phyloP scores from a whole-genome alignment of 2,329 filamentous ascomycete genomes.

The Scedosporium boydii region DNA sequence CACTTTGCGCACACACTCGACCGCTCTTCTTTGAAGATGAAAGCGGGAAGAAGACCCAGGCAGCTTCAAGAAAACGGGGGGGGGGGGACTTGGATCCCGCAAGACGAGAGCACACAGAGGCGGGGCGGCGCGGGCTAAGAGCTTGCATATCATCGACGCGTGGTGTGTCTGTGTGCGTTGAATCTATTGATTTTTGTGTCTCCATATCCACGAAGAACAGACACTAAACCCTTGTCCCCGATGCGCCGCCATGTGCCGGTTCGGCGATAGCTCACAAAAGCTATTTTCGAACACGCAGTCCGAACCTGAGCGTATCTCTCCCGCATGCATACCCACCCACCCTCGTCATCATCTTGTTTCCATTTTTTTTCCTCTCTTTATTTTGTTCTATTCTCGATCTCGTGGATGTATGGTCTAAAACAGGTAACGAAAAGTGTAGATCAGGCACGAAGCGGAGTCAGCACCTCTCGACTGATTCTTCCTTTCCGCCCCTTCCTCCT shows the following conservation, averaged over 20 bases:
- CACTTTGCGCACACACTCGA: neutral
- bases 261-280: too few relatives aligned
- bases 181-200: slow-evolving; percentile 5
- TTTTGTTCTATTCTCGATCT: neutral
- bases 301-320: neutral
- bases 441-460: neutral
- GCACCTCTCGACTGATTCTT: neutral
- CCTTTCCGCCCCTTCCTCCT: neutral
- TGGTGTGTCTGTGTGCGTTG: neutral
- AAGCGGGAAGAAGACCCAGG: neutral
- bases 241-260: too few relatives aligned
- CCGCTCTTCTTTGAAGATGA: neutral
- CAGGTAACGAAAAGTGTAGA: neutral
- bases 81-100: neutral
- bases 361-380: neutral
- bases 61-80: neutral
- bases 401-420: neutral
- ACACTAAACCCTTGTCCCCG: neutral
- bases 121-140: neutral
- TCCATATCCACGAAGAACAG: neutral
- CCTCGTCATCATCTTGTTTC: too few relatives aligned
- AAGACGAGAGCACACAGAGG: neutral
- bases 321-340: neutral
- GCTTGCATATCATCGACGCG: neutral
- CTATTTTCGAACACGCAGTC: too few relatives aligned